A percentile compares a stretch with the other conserved stretches of the same genome.
Evolutionary conservation across 2,329 filamentous ascomycete species (phyloP).

Genomic region (Rugonectria rugulosa): DNA sequence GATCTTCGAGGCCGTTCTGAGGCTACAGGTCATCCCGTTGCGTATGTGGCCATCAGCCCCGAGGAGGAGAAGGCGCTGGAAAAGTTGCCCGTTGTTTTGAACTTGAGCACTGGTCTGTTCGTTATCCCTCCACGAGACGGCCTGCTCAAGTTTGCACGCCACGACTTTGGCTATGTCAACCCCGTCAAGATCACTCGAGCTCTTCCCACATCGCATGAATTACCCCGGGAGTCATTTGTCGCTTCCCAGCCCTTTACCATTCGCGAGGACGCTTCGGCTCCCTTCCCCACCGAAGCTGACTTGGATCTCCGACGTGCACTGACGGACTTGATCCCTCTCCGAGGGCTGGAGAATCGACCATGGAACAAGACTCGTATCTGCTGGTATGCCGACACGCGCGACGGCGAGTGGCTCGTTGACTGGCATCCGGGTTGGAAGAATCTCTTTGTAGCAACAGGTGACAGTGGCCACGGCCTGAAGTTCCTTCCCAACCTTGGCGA

Average conservation of each 20-base stretch:
- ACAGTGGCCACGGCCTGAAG: conserved; percentile 73
- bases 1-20: conserved; percentile 79
- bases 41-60: conserved; percentile 77
- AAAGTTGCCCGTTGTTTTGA: conserved; percentile 75
- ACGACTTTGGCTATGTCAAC: conserved; percentile 73
- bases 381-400: conserved; percentile 79
- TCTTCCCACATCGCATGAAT: conserved; percentile 41
- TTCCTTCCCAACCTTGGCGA: conserved; percentile 73
- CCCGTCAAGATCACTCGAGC: conserved; percentile 49
- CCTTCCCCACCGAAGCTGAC: conserved; percentile 67
- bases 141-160: conserved; percentile 74
- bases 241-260: conserved; percentile 47
- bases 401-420: conserved; percentile 75
- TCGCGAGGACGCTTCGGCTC: conserved; percentile 50
- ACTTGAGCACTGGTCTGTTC: conserved; percentile 76
- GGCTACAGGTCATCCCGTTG: conserved; percentile 83
- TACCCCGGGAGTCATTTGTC: conserved; percentile 41
- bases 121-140: conserved; percentile 71
- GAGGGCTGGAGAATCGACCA: conserved; percentile 62
- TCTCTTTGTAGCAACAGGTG: conserved; percentile 68
- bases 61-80: conserved; percentile 72
- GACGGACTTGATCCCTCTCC: conserved; percentile 64
- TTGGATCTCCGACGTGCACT: conserved; percentile 68
- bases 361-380: conserved; percentile 71
- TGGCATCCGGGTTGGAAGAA: conserved; percentile 69